Base-by-base conservation (phyloP, 441 rosid genomes). In the Populus hybrid region DNA sequence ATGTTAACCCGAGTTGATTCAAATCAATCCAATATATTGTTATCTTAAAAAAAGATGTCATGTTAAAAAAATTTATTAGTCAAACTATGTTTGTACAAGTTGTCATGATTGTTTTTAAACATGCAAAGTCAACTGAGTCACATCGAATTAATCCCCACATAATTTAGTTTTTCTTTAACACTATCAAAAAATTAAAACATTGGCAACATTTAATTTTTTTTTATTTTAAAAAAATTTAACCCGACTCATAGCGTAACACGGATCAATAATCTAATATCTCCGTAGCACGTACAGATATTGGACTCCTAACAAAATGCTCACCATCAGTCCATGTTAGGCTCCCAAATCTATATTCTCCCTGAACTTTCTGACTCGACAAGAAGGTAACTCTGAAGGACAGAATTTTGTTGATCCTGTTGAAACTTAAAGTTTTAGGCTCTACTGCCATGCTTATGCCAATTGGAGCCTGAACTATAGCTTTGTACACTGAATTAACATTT, bases 311-410 rank as follows among this genome's bases (percentile, higher is more conserved):
- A 4, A 78, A 29, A 75, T 86, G 89, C 56, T 80, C 26, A 6
- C 85, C 85, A 61, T 89, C 88, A 2, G 81, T 86, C 92, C 95
- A 90, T 31, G 80, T 82, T 72, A 91, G 79, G 83, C 92, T 90
- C 59, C 95, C 93, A 59, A 91, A 90, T n/a, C 66, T 81, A 53
- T 78, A 87, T 3, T 84, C 83, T 9, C 88, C 84, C 28, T 50
- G 77, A 66, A 84, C 80, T 33, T 77, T 79, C 18, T 56, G 72
- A 3, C 6, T 67, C 7, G 85, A 72, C 16, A 69, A 59, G 75
- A 89, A 85, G 9, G 64, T 72, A 2, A 87, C 87, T 20, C 72
- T 56, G 69, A 85, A 88, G 28, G 85, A 53, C 14, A 80, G 33
- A 20, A 8, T 81, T 75, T 68, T 82, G 67, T 24, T 38, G 4